phyloP scores from a whole-genome alignment of 2,329 filamentous ascomycete genomes.

The Zymoseptoria pseudotritici region DNA sequence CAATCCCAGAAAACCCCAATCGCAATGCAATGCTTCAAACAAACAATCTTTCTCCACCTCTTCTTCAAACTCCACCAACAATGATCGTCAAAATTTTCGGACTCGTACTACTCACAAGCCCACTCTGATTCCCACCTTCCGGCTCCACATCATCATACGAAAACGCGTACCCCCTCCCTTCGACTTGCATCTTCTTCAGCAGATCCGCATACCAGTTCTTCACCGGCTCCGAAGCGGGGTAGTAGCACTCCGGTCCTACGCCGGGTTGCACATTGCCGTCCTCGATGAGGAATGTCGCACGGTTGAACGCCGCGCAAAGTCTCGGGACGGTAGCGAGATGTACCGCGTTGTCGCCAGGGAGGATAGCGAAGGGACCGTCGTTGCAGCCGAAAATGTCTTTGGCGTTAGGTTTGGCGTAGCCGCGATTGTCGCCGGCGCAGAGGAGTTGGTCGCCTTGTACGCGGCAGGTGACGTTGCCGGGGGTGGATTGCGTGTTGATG shows the following conservation, averaged over 20 bases:
- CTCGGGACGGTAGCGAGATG: slow-evolving; percentile 58
- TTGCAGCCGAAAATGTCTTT: slow-evolving; percentile 61
- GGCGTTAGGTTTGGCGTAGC: slow-evolving; percentile 51
- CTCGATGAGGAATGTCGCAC: slow-evolving; percentile 54
- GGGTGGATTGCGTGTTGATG: slow-evolving; percentile 57
- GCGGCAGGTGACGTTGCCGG: slow-evolving; percentile 48
- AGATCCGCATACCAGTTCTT: slow-evolving; percentile 51
- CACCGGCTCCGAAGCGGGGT: slow-evolving; percentile 36
- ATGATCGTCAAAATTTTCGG: slow-evolving; percentile 40
- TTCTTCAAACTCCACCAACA: slow-evolving; percentile 37
- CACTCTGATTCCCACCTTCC: slow-evolving; percentile 41
- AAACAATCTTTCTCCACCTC: background rate
- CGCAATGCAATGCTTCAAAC: background rate
- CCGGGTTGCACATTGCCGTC: slow-evolving; percentile 44
- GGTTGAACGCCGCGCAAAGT: slow-evolving; percentile 67
- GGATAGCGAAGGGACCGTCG: slow-evolving; percentile 50
- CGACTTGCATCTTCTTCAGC: slow-evolving; percentile 52
- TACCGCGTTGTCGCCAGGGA: slow-evolving; percentile 33
- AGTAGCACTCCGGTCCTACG: slow-evolving; percentile 27
- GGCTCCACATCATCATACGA: slow-evolving; percentile 61
- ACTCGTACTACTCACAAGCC: slow-evolving; percentile 37
- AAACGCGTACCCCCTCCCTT: slow-evolving; percentile 59
- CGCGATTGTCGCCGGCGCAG: slow-evolving; percentile 30
- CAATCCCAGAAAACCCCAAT: background rate
- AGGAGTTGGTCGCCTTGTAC: slow-evolving; percentile 39